phyloP scores from a whole-genome alignment of 257 asterid species.

The Ophiorrhiza pumila region DNA sequence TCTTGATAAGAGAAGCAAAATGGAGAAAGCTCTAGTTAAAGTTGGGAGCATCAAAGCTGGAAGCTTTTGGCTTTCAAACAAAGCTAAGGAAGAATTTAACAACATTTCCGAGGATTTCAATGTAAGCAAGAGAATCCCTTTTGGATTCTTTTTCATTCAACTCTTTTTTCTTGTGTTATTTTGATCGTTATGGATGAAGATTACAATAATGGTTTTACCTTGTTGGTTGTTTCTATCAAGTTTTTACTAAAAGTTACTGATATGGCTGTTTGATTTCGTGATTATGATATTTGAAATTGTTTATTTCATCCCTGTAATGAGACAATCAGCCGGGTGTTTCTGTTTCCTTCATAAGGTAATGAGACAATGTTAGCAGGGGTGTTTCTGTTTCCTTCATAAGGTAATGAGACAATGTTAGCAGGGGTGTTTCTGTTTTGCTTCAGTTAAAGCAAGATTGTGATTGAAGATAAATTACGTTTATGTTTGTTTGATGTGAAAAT shows the following conservation, averaged over 20 bases:
- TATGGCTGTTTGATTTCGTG: background rate
- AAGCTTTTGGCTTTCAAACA: slow-evolving; percentile 82
- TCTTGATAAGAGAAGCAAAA: slow-evolving; percentile 8
- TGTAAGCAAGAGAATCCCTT: slow-evolving; percentile 28
- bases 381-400: too few species aligned
- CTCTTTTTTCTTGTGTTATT: background rate
- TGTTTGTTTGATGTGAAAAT: too few species aligned
- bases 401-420: background rate
- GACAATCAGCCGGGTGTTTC: too few species aligned
- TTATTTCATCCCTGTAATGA: too few species aligned
- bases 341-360: too few species aligned
- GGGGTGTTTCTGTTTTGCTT: background rate
- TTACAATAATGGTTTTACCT: background rate
- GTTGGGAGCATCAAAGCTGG: slow-evolving; percentile 81
- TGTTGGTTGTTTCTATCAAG: background rate
- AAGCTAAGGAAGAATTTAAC: slow-evolving; percentile 82
- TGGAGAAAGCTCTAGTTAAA: slow-evolving; percentile 85
- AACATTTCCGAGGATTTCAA: slow-evolving; percentile 77
- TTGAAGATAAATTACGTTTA: too few species aligned
- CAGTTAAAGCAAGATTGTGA: background rate
- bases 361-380: too few species aligned
- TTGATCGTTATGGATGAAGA: background rate
- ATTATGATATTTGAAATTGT: background rate
- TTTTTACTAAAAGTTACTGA: too few species aligned
- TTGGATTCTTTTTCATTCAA: background rate